Evolutionary conservation across 2,329 filamentous ascomycete genomes (phyloP).

Genomic region (Pseudogymnoascus sp.): DNA sequence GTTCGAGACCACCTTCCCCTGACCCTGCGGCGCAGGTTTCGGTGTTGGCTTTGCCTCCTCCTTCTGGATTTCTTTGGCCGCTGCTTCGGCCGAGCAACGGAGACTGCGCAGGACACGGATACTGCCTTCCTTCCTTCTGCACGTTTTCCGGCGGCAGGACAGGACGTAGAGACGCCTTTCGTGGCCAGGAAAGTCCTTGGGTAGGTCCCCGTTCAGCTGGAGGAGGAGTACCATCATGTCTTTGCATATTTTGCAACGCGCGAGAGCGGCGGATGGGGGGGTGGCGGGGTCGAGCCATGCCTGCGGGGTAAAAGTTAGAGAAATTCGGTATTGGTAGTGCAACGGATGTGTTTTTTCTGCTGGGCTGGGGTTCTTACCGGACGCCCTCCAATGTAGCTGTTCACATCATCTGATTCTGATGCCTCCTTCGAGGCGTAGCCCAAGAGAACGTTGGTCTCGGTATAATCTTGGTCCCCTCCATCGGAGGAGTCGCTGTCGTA

Average conservation of each 20-base stretch:
- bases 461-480: constrained; percentile 57
- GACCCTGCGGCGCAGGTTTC: constrained; percentile 29
- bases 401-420: constrained; percentile 58
- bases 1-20: constrained; percentile 52
- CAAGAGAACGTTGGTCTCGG: constrained; percentile 78
- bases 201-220: constrained; percentile 85
- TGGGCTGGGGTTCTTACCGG: constrained; percentile 52
- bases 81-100: constrained; percentile 36
- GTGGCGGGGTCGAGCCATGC: constrained; percentile 71
- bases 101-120: constrained; percentile 67
- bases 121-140: constrained; percentile 74
- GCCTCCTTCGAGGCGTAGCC: constrained; percentile 76
- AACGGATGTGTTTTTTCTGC: neutral
- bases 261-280: constrained; percentile 66
- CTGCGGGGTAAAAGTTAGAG: constrained; percentile 35
- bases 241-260: constrained; percentile 82
- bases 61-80: constrained; percentile 10
- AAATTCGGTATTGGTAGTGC: neutral
- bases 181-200: constrained; percentile 76
- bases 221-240: constrained; percentile 75
- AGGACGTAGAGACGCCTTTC: constrained; percentile 85
- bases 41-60: constrained; percentile 24
- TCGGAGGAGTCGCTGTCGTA: constrained; percentile 84
- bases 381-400: constrained; percentile 79
- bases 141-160: constrained; percentile 67